These are phyloP conservation scores for Epichloe hybrida DNA, from an alignment of 2,329 filamentous ascomycete genomes.

Conservation along the genomic window DNA sequence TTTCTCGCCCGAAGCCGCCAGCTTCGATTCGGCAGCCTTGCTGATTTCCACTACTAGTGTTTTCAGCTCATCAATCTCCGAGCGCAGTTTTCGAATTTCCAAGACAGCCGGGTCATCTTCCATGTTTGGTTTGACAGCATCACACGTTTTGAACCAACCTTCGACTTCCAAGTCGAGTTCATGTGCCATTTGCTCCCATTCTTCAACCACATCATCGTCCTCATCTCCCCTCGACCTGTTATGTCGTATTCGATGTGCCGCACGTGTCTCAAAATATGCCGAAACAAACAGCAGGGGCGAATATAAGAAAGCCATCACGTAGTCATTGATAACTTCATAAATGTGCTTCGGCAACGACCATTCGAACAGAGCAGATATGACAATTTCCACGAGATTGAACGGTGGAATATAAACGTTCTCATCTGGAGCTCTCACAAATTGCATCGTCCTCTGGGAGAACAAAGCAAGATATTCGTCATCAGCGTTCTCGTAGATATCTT, in stretches of 20 bases:
- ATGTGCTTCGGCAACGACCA: conserved; percentile 75
- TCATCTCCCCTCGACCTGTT: conserved; percentile 73
- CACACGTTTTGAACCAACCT: conserved; percentile 73
- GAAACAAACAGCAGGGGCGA: conserved; percentile 69
- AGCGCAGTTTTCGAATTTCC: conserved; percentile 48
- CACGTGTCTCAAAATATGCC: conserved; percentile 54
- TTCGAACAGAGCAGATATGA: conserved; percentile 68
- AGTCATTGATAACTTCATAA: conserved; percentile 78
- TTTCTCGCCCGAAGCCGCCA: not conserved
- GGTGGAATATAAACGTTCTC: conserved; percentile 97
- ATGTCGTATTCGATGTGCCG: conserved; percentile 50
- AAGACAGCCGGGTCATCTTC: conserved; percentile 63
- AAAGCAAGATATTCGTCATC: conserved; percentile 92
- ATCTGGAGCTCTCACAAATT: conserved; percentile 90
- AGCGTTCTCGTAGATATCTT: conserved; percentile 86
- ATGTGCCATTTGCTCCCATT: conserved; percentile 75
- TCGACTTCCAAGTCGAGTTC: conserved; percentile 70
- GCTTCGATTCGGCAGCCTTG: not conserved
- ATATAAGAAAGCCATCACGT: conserved; percentile 78
- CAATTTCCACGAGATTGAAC: conserved; percentile 84
- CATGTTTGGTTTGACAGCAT: conserved; percentile 65
- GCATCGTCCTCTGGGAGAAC: conserved; percentile 88
- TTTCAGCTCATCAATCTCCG: conserved; percentile 46
- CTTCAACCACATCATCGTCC: conserved; percentile 78
- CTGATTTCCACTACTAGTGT: conserved; percentile 25